These are phyloP conservation scores for Scutellaria galericulata DNA, from an alignment of 257 asterid species.

Conservation along the genomic window DNA sequence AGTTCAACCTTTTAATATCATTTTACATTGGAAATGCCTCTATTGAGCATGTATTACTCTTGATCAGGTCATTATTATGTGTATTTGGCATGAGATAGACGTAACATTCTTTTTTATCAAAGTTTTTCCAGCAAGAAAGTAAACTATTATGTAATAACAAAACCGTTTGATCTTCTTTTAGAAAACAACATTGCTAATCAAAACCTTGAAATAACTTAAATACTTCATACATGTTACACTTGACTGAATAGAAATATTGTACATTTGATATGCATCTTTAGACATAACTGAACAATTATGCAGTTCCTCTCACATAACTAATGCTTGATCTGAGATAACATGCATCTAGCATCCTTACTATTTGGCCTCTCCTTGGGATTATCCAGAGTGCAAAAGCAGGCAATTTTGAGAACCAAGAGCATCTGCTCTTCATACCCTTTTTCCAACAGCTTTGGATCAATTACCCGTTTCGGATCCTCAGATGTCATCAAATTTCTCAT, in stretches of 20 bases:
- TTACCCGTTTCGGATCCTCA: conserved; percentile 71
- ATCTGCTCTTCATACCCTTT: conserved; percentile 87
- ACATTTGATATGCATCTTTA: conserved; percentile 13
- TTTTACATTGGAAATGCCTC: conserved; percentile 12
- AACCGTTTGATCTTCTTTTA: not conserved
- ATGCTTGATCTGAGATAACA: conserved; percentile 80
- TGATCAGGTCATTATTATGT: too few relatives aligned
- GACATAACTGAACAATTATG: conserved; percentile 17
- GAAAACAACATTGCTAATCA: not conserved
- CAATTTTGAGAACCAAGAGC: conserved; percentile 88
- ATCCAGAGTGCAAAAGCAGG: conserved; percentile 84
- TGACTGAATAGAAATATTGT: conserved; percentile 27
- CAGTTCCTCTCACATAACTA: conserved; percentile 30
- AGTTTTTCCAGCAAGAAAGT: not conserved
- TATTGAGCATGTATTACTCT: too few relatives aligned
- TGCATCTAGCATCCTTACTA: conserved; percentile 81
- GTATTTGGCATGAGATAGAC: too few relatives aligned
- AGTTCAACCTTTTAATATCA: conserved; percentile 2
- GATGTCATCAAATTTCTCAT: conserved; percentile 85
- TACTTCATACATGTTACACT: conserved; percentile 27
- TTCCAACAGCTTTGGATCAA: conserved; percentile 68
- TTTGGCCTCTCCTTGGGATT: conserved; percentile 91
- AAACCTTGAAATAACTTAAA: not conserved
- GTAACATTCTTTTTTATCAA: too few relatives aligned
- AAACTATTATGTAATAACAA: not conserved